Evolutionary conservation across 192 early-diverging fungal species (phyloP).

Genomic region (Coemansia sp.): DNA sequence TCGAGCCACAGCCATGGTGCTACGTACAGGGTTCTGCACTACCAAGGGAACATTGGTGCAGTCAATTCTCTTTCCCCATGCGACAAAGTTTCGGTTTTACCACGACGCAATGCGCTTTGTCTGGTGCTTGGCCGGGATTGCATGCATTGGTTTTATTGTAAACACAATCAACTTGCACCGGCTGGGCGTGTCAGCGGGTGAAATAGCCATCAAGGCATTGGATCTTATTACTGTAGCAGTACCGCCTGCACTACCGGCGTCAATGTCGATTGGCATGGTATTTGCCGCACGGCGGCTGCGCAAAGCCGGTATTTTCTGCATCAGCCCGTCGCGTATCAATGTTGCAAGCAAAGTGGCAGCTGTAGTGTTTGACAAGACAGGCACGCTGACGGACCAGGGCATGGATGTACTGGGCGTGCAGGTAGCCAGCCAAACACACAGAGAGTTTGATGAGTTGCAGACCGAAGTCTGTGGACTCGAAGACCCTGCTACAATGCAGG

Average conservation of each 20-base stretch:
- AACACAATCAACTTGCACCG: slow-evolving; percentile 83
- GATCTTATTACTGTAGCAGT: slow-evolving; percentile 96
- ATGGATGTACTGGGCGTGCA: slow-evolving; percentile 88
- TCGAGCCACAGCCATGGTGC: slow-evolving; percentile 71
- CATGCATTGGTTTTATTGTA: slow-evolving; percentile 76
- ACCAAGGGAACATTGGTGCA: slow-evolving; percentile 91
- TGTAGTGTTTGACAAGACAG: slow-evolving; percentile 98
- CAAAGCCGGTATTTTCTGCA: slow-evolving; percentile 83
- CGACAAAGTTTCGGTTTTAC: slow-evolving; percentile 91
- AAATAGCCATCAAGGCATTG: slow-evolving; percentile 81
- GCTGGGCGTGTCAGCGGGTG: slow-evolving; percentile 65
- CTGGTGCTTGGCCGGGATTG: slow-evolving; percentile 80
- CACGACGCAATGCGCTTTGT: slow-evolving; percentile 93
- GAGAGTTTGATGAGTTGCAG: slow-evolving; percentile 44
- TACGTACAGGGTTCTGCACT: slow-evolving; percentile 91
- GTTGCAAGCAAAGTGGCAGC: slow-evolving; percentile 92
- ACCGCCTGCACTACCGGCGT: slow-evolving; percentile 93
- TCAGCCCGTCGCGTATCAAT: slow-evolving; percentile 89
- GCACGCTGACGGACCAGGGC: slow-evolving; percentile 93
- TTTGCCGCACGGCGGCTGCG: slow-evolving; percentile 88
- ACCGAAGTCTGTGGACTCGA: not conserved
- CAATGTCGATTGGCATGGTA: slow-evolving; percentile 93
- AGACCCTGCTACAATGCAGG: not conserved
- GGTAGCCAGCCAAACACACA: slow-evolving; percentile 32
- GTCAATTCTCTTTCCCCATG: slow-evolving; percentile 93